phyloP scores from a whole-genome alignment of 148 eudicot genomes.

The Chenopodium album region DNA sequence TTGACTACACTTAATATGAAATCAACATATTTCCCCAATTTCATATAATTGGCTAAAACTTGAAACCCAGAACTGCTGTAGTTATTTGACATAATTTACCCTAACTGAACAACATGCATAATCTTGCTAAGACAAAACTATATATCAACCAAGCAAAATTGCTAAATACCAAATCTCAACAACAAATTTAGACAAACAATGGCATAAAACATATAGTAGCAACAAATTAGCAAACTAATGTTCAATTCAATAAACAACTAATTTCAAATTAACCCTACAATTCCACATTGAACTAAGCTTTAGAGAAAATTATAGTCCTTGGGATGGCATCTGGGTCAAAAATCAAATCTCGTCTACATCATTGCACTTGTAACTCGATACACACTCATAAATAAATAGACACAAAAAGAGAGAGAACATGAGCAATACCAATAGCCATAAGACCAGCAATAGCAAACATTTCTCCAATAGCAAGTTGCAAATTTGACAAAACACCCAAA shows the following conservation, averaged over 20 bases:
- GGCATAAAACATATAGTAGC: not conserved
- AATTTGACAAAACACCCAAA: conserved; percentile 68
- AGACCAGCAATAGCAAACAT: conserved; percentile 77
- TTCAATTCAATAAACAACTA: not conserved
- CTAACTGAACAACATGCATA: not conserved
- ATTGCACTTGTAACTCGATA: too few species aligned
- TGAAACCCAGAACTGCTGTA: not conserved
- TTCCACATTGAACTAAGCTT: not conserved
- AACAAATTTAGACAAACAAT: not conserved
- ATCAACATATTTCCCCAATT: not conserved
- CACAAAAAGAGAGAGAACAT: too few species aligned
- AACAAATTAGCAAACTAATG: not conserved
- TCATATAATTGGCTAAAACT: not conserved
- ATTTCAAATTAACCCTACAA: not conserved
- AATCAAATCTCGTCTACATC: not conserved
- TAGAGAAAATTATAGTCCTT: too few species aligned
- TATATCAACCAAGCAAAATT: not conserved
- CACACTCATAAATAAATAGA: not conserved
- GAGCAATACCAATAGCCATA: conserved; percentile 75
- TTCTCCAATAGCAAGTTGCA: conserved; percentile 88
- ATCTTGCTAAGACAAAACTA: not conserved
- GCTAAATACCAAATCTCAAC: not conserved
- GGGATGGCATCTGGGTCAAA: too few species aligned
- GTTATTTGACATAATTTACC: not conserved
- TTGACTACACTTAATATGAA: too few species aligned